phyloP scores from a whole-genome alignment of 140 eudicot genomes.

The Oenanthe javanica region DNA sequence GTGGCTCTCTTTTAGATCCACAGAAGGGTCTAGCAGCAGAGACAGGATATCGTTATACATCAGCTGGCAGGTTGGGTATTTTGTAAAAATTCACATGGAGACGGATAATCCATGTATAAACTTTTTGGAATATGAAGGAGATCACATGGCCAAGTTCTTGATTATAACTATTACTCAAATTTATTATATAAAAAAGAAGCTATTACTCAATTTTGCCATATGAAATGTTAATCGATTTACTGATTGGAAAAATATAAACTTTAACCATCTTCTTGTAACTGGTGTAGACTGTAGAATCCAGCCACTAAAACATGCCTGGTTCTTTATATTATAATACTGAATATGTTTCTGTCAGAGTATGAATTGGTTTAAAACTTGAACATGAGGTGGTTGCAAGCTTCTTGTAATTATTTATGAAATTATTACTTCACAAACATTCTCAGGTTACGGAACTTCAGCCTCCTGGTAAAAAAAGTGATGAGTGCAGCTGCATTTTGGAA shows the following conservation, averaged over 20 bases:
- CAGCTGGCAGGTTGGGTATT: background rate
- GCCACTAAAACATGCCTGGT: background rate
- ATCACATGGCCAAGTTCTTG: background rate
- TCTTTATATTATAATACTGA: background rate
- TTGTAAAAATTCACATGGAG: background rate
- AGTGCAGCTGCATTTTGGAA: conserved; percentile 86
- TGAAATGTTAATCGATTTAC: background rate
- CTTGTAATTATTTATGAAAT: background rate
- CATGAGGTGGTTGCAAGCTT: background rate
- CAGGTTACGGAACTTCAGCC: conserved; percentile 84
- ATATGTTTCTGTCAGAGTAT: background rate
- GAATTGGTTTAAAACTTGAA: background rate
- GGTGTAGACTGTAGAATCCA: background rate
- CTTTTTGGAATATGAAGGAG: background rate
- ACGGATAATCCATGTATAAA: background rate
- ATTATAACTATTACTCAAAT: background rate
- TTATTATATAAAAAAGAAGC: too few species aligned
- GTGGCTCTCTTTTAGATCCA: background rate
- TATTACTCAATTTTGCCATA: background rate
- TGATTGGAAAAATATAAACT: background rate
- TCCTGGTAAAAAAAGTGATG: conserved; percentile 76
- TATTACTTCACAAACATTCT: conserved; percentile 7
- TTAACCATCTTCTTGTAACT: background rate
- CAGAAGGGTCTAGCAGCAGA: background rate
- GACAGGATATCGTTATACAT: background rate